Percentiles rank a stretch among this genome's conserved stretches.
Evolutionary conservation across 2,329 filamentous ascomycete species (phyloP).

Genomic region (Botrytis fabae): DNA sequence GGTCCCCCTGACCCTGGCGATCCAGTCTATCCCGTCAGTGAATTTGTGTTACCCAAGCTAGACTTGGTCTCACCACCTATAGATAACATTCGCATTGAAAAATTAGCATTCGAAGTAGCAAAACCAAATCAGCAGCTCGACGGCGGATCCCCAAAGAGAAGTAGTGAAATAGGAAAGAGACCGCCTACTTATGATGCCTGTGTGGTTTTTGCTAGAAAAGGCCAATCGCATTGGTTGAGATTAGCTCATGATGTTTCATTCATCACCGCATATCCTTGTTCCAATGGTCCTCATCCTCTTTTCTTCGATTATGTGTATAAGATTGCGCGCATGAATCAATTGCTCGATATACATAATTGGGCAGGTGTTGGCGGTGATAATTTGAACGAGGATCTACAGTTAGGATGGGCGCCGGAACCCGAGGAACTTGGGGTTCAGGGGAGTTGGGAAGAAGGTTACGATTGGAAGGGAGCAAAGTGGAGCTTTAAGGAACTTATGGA

Average conservation of each 20-base stretch:
- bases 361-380: conserved; percentile 36
- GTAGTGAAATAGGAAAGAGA: conserved; percentile 25
- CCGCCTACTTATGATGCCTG: conserved; percentile 60
- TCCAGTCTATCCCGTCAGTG: conserved; percentile 60
- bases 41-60: conserved; percentile 64
- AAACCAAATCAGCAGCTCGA: conserved; percentile 1
- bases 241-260: conserved; percentile 67
- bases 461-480: background rate
- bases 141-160: conserved; percentile 3
- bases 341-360: conserved; percentile 68
- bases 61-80: conserved; percentile 49
- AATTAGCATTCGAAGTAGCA: conserved; percentile 49
- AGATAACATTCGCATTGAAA: conserved; percentile 69
- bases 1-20: conserved; percentile 56
- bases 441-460: conserved; percentile 37
- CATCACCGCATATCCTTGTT: conserved; percentile 64
- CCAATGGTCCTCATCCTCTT: conserved; percentile 63
- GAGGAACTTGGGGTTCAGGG: conserved; percentile 8
- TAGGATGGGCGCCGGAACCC: conserved; percentile 1
- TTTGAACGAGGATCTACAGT: conserved; percentile 4
- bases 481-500: background rate
- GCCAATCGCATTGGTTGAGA: conserved; percentile 62
- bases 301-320: conserved; percentile 70
- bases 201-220: conserved; percentile 64
- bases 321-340: conserved; percentile 60